A percentile compares a stretch with the other conserved stretches of the same genome.
Conservation (phyloP, 495 filamentous ascomycete genomes). For the Daldinia concentrica region DNA sequence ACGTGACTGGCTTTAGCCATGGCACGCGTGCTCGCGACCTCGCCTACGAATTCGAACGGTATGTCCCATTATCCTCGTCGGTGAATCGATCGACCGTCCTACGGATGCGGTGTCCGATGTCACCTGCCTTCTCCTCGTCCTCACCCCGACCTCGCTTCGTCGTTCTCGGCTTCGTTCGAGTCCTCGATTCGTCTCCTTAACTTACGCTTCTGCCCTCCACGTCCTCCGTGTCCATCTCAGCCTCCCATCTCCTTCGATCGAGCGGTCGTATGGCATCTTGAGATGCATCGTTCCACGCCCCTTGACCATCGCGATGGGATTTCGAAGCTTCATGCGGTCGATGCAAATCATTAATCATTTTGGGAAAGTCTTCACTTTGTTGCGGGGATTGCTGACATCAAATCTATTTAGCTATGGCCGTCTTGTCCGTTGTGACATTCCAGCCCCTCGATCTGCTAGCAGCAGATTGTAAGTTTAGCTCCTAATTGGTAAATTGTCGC, state of each 20-base stretch:
- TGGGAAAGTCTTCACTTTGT: conserved; percentile 45
- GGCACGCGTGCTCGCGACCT: conserved; percentile 99
- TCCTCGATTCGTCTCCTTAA: conserved; percentile 53
- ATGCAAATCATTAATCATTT: conserved; percentile 29
- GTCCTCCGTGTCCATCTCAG: conserved; percentile 53
- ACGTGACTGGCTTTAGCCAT: conserved; percentile 97
- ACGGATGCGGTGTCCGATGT: conserved; percentile 49
- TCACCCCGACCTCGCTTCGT: conserved; percentile 45
- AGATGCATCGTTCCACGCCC: conserved; percentile 49
- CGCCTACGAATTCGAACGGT: conserved; percentile 92
- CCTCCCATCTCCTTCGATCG: conserved; percentile 58
- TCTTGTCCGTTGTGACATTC: conserved; percentile 98
- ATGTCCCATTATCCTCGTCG: conserved; percentile 66
- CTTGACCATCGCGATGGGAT: conserved; percentile 47
- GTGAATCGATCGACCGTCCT: conserved; percentile 49
- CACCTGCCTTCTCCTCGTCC: conserved; percentile 47
- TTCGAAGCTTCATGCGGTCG: conserved; percentile 43
- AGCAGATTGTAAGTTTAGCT: conserved; percentile 88
- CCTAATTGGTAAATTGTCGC: neutral
- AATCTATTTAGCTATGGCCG: conserved; percentile 83
- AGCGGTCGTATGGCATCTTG: conserved; percentile 61
- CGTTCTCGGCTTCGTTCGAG: conserved; percentile 51
- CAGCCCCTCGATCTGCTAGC: conserved; percentile 89
- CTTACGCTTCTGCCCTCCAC: conserved; percentile 51
- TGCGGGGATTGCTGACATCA: conserved; percentile 53